These are phyloP conservation scores for Heimioporus retisporus DNA, from an alignment of 1,284 basidiomycete species.

Conservation along the genomic window DNA sequence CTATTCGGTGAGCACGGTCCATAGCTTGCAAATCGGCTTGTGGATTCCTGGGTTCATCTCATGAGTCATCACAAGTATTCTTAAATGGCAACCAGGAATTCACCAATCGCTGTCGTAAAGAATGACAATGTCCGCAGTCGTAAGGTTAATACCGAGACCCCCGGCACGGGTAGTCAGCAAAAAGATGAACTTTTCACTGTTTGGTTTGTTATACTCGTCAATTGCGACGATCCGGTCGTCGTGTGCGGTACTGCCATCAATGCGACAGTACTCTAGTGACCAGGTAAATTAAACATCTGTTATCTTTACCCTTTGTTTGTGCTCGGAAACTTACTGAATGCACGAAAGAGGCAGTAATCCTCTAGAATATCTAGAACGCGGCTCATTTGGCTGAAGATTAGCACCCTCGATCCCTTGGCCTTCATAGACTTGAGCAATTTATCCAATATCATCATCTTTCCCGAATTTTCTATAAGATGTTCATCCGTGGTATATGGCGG, in stretches of 20 bases:
- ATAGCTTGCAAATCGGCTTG: constrained; percentile 99
- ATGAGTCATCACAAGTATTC: constrained; percentile 19
- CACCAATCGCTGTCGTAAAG: constrained; percentile 99
- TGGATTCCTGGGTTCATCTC: constrained; percentile 77
- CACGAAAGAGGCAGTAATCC: constrained; percentile 96
- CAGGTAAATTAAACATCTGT: constrained; percentile 7
- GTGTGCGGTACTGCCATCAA: constrained; percentile 96
- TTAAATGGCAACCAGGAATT: neutral
- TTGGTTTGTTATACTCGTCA: constrained; percentile 98
- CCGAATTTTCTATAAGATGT: constrained; percentile 94
- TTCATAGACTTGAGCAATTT: constrained; percentile 93
- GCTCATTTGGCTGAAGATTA: constrained; percentile 99
- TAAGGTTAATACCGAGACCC: constrained; percentile 97
- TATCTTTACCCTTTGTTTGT: too few relatives aligned
- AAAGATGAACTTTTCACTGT: constrained; percentile 97
- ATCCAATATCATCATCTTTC: constrained; percentile 99
- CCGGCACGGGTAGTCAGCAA: constrained; percentile 98
- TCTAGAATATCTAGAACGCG: constrained; percentile 95
- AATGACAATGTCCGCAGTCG: constrained; percentile 95
- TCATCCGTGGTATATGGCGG: constrained; percentile 99
- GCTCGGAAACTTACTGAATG: constrained; percentile 75
- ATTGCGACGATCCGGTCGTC: constrained; percentile 97
- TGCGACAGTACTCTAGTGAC: constrained; percentile 92
- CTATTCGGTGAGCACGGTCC: constrained; percentile 99
- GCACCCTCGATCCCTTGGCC: constrained; percentile 92